Conservation (phyloP, 2,329 filamentous ascomycete species). For the Pyricularia grisea region DNA sequence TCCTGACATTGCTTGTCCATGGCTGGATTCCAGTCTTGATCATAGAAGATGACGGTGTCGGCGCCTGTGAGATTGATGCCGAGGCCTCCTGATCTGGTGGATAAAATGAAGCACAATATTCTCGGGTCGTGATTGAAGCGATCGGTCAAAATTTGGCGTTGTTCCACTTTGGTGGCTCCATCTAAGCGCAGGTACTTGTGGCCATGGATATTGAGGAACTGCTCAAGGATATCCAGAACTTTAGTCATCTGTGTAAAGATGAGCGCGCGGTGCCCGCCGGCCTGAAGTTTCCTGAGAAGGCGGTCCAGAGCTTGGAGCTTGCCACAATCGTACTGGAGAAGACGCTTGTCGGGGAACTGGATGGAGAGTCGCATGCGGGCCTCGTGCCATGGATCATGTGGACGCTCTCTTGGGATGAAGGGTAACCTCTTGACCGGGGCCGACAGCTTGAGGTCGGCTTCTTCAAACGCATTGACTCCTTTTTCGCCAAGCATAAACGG, state of each 20-base stretch:
- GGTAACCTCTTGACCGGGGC: conserved; percentile 44
- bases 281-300: conserved; percentile 76
- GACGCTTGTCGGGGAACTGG: conserved; percentile 89
- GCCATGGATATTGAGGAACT: conserved; percentile 95
- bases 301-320: conserved; percentile 87
- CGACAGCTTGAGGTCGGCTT: conserved; percentile 47
- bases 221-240: conserved; percentile 92
- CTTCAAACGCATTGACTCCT: conserved; percentile 47
- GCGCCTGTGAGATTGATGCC: conserved; percentile 96
- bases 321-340: conserved; percentile 96
- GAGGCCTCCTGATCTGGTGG: conserved; percentile 84
- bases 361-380: conserved; percentile 87
- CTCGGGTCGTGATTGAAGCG: conserved; percentile 92
- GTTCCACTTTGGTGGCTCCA: conserved; percentile 92
- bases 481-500: conserved; percentile 55
- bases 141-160: conserved; percentile 89
- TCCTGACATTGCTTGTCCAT: conserved; percentile 99
- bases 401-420: conserved; percentile 45
- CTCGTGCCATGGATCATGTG: conserved; percentile 81
- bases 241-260: conserved; percentile 99
- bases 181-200: conserved; percentile 95
- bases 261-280: conserved; percentile 82
- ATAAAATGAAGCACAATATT: conserved; percentile 92
- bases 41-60: conserved; percentile 97
- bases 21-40: conserved; percentile 97